Evolutionary conservation across 805 yeast genomes (phyloP).

Genomic region (Nakazawaea ambrosiae): DNA sequence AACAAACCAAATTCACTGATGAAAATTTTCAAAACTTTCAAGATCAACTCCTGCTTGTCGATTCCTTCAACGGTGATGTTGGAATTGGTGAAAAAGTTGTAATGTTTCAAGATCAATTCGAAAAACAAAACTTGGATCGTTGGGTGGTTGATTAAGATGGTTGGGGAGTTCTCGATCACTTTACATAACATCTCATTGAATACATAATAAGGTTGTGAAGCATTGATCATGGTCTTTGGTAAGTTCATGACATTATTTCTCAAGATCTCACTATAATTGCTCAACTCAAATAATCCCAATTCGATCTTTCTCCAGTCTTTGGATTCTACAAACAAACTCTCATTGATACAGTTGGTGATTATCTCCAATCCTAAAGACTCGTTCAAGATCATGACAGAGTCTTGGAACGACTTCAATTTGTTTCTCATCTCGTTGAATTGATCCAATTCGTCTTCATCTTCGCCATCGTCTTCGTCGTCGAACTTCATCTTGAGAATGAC

Average conservation of each 20-base stretch:
- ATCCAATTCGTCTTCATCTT: conserved; percentile 65
- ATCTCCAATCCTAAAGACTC: conserved; percentile 29
- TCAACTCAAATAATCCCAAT: conserved; percentile 77
- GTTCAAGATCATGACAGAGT: conserved; percentile 52
- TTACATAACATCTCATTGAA: conserved; percentile 56
- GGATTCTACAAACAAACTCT: conserved; percentile 22
- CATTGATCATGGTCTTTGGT: conserved; percentile 57
- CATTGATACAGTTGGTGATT: conserved; percentile 41
- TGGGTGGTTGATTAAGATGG: conserved; percentile 60
- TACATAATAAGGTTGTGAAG: conserved; percentile 57
- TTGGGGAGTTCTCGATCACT: conserved; percentile 26
- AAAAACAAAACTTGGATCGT: conserved; percentile 74
- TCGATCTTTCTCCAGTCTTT: conserved; percentile 78
- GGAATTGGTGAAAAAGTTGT: conserved; percentile 46
- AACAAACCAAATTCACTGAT: conserved; percentile 78
- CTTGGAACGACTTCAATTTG: conserved; percentile 74
- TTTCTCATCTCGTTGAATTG: conserved; percentile 76
- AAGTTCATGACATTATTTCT: conserved; percentile 70
- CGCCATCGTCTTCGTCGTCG: conserved; percentile 53
- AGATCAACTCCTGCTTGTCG: conserved; percentile 43
- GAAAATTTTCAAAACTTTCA: conserved; percentile 67
- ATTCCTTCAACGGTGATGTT: conserved; percentile 30
- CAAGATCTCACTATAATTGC: conserved; percentile 71
- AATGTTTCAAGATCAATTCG: conserved; percentile 79
- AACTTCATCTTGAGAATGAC: conserved; percentile 73